Conservation (phyloP, 108 stramenopile genomes). For the Cyclotella choctawhatcheeana region DNA sequence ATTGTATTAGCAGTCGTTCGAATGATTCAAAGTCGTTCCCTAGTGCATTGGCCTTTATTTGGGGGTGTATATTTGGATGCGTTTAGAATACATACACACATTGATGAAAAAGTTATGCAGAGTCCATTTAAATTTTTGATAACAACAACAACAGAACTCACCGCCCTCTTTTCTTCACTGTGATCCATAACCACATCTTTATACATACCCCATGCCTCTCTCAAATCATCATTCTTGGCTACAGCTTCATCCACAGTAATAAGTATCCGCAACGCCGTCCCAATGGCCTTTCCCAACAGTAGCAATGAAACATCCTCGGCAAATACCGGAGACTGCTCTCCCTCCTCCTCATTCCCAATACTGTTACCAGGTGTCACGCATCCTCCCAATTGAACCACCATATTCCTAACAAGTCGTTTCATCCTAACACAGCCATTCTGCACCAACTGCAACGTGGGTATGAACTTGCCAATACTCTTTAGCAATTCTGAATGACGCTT, state of each 20-base stretch:
- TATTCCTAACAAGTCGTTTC: slow-evolving; percentile 51
- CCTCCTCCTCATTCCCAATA: slow-evolving; percentile 9
- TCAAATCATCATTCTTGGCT: slow-evolving; percentile 48
- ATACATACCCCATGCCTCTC: slow-evolving; percentile 61
- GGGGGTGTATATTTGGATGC: too few relatives aligned
- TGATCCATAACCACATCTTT: slow-evolving; percentile 56
- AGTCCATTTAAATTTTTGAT: neutral
- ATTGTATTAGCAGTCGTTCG: slow-evolving; percentile 53
- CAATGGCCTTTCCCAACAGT: slow-evolving; percentile 44
- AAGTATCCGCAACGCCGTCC: slow-evolving; percentile 40
- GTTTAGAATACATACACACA: neutral
- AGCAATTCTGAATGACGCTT: slow-evolving; percentile 44
- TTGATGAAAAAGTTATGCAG: neutral
- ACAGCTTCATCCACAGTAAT: slow-evolving; percentile 53
- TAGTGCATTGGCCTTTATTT: slow-evolving; percentile 20
- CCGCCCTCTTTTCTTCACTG: slow-evolving; percentile 41
- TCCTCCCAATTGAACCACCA: slow-evolving; percentile 57
- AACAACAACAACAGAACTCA: slow-evolving; percentile 5
- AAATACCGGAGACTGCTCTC: slow-evolving; percentile 33
- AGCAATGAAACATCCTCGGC: slow-evolving; percentile 27
- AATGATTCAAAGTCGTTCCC: slow-evolving; percentile 51
- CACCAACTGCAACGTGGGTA: slow-evolving; percentile 51
- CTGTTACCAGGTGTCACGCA: slow-evolving; percentile 32
- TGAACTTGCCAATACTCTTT: slow-evolving; percentile 43
- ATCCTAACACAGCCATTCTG: slow-evolving; percentile 48